Percentiles rank a stretch among this genome's conserved stretches.
Evolutionary conservation across 805 yeast genomes (phyloP).

Genomic region (Saccharomycopsis sp.): DNA sequence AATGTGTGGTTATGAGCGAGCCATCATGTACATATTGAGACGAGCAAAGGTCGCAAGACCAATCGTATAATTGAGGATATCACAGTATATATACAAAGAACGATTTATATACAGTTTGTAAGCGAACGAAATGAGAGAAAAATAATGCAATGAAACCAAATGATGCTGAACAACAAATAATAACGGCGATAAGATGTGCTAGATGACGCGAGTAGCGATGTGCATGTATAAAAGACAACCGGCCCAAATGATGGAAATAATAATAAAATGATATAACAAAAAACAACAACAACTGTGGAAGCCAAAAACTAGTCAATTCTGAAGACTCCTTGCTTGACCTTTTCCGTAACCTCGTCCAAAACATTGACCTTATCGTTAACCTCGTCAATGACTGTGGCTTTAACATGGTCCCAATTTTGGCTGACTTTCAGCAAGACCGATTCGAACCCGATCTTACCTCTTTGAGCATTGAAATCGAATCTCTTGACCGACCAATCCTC

Average conservation of each 20-base stretch:
- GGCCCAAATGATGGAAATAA: not conserved
- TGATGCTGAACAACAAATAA: not conserved
- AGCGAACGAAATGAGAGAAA: not conserved
- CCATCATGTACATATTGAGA: not conserved
- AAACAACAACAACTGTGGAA: not conserved
- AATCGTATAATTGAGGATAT: not conserved
- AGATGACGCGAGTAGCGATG: not conserved
- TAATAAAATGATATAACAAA: not conserved
- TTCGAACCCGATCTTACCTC: slow-evolving; percentile 83
- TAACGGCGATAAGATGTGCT: not conserved
- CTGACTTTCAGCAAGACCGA: slow-evolving; percentile 47
- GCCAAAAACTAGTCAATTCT: not conserved
- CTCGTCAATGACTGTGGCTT: slow-evolving; percentile 5
- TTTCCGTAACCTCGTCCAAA: slow-evolving; percentile 19
- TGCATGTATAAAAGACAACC: too few species aligned
- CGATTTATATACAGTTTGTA: not conserved
- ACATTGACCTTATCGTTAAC: slow-evolving; percentile 11
- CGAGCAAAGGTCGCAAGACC: not conserved
- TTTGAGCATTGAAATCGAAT: slow-evolving; percentile 78
- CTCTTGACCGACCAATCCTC: slow-evolving; percentile 92
- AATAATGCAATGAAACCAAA: not conserved
- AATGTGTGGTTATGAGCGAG: too few species aligned
- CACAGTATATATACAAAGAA: not conserved
- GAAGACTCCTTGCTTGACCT: slow-evolving; percentile 13
- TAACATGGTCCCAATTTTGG: slow-evolving; percentile 17